These are phyloP conservation scores for Xanthoconium purpureum DNA, from an alignment of 768 basidiomycete genomes.

Conservation along the genomic window DNA sequence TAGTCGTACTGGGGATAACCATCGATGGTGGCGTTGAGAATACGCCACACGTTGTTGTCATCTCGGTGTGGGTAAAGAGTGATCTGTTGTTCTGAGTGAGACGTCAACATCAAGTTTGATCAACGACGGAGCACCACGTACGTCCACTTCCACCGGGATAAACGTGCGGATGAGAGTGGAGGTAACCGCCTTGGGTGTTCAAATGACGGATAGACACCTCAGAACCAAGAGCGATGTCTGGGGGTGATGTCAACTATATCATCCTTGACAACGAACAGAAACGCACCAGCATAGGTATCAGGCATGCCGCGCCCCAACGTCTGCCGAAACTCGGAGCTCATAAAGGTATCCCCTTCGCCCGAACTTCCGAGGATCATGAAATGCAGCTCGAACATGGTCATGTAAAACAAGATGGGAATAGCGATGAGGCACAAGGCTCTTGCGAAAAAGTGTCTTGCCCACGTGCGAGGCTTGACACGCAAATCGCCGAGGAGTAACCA, in stretches of 20 bases:
- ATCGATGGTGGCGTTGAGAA: constrained; percentile 68
- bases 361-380: constrained; percentile 85
- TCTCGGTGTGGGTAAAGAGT: constrained; percentile 99
- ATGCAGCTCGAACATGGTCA: constrained; percentile 95
- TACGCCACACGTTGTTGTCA: constrained; percentile 89
- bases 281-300: constrained; percentile 85
- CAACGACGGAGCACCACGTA: constrained; percentile 36
- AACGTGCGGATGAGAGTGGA: constrained; percentile 89
- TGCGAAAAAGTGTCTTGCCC: constrained; percentile 82
- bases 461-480: constrained; percentile 70
- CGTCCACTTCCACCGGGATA: constrained; percentile 92
- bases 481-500: constrained; percentile 90
- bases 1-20: constrained; percentile 46
- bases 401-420: constrained; percentile 86
- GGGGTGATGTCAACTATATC: background rate
- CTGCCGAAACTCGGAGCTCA: constrained; percentile 99
- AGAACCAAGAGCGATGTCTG: constrained; percentile 86
- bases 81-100: constrained; percentile 84
- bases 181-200: constrained; percentile 98
- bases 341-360: constrained; percentile 98
- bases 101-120: background rate
- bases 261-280: background rate
- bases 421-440: constrained; percentile 86
- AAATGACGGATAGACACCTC: constrained; percentile 80
- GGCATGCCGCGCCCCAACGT: constrained; percentile 86